phyloP scores from a whole-genome alignment of 192 early-diverging fungal genomes.

The Backusella tarrabulga region DNA sequence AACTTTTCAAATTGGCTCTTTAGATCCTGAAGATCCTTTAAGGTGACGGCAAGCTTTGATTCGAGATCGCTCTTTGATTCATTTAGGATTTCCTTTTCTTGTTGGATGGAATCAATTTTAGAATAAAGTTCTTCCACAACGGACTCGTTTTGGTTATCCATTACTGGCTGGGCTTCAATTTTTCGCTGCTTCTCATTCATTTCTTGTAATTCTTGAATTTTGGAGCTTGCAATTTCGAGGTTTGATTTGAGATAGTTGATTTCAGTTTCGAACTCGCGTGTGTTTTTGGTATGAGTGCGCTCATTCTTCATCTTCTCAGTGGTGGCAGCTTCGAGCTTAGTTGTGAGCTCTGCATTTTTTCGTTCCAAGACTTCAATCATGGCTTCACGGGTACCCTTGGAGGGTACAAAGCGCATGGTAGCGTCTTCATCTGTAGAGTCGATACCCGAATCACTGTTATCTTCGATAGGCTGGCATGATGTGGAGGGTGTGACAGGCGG shows the following conservation, averaged over 20 bases:
- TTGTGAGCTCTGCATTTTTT: conserved; percentile 19
- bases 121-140: conserved; percentile 28
- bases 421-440: conserved; percentile 10
- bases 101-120: conserved; percentile 32
- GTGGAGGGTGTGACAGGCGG: neutral
- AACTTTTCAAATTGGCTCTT: conserved; percentile 36
- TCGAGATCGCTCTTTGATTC: conserved; percentile 39
- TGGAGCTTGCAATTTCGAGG: conserved; percentile 27
- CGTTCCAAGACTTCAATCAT: conserved; percentile 34
- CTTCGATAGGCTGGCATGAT: conserved; percentile 1
- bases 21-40: conserved; percentile 30
- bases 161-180: neutral
- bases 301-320: conserved; percentile 13
- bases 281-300: conserved; percentile 3
- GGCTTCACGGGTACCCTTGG: conserved; percentile 22
- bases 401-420: conserved; percentile 15
- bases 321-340: conserved; percentile 15
- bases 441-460: conserved; percentile 12
- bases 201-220: conserved; percentile 29
- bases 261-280: conserved; percentile 19
- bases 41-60: conserved; percentile 20
- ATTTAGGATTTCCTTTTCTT: conserved; percentile 27
- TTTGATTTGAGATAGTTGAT: conserved; percentile 15
- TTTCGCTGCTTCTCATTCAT: conserved; percentile 18
- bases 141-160: conserved; percentile 11